Percentiles rank a stretch among this genome's conserved stretches.
These are phyloP conservation scores for Tetrapyrgos nigripes DNA, from an alignment of 1,284 basidiomycete genomes.

Conservation along the genomic window DNA sequence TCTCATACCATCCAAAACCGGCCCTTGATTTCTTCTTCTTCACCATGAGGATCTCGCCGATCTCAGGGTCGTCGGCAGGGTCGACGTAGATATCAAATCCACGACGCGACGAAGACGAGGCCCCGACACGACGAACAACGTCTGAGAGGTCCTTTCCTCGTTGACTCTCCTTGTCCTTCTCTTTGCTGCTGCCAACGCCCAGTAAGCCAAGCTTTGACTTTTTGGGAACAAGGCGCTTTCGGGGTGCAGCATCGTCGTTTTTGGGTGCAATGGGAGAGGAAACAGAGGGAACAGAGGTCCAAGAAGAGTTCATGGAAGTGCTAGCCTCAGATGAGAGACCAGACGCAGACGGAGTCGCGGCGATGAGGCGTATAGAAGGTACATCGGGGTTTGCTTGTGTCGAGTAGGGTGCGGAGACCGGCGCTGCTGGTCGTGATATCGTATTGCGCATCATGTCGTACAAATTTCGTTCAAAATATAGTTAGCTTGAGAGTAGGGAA, in stretches of 20 bases:
- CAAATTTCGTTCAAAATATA: constrained; percentile 16
- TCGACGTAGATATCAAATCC: constrained; percentile 79
- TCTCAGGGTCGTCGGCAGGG: constrained; percentile 64
- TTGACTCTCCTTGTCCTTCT: constrained; percentile 40
- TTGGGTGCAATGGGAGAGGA: constrained; percentile 30
- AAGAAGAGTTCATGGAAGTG: constrained; percentile 41
- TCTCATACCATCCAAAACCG: constrained; percentile 63
- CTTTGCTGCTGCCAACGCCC: constrained; percentile 33
- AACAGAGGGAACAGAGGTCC: constrained; percentile 29
- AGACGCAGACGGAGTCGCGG: constrained; percentile 65
- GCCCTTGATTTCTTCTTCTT: constrained; percentile 80
- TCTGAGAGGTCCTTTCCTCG: constrained; percentile 63
- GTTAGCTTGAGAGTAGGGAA: constrained; percentile 6
- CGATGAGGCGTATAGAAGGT: constrained; percentile 63
- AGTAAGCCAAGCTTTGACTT: constrained; percentile 72
- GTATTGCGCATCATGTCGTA: constrained; percentile 39
- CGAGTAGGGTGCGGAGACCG: constrained; percentile 30
- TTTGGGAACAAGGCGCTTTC: constrained; percentile 73
- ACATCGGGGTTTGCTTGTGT: constrained; percentile 16
- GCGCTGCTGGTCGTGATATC: constrained; percentile 35
- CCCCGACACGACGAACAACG: constrained; percentile 63
- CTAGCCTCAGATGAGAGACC: constrained; percentile 44
- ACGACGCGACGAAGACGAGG: constrained; percentile 41
- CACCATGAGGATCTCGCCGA: constrained; percentile 73
- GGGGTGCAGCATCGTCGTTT: constrained; percentile 34